Conservation (phyloP, 768 basidiomycete genomes). For the Boletellus ananas region DNA sequence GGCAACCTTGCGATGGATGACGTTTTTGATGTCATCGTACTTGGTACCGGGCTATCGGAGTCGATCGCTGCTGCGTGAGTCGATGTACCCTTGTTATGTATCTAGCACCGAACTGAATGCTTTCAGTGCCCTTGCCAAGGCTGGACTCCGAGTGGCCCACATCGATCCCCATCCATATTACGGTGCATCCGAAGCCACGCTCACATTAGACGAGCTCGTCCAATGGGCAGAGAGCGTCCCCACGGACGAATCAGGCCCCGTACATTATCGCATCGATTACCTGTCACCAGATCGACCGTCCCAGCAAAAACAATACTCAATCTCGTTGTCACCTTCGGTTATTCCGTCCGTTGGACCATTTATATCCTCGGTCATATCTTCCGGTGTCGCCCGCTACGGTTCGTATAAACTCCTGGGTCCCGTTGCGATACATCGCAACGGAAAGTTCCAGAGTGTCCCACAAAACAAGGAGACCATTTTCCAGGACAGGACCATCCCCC, state of each 20-base stretch:
- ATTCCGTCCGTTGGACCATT: slow-evolving; percentile 77
- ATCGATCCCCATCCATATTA: slow-evolving; percentile 84
- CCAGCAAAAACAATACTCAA: slow-evolving; percentile 72
- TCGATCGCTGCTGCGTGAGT: slow-evolving; percentile 88
- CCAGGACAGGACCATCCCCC: slow-evolving; percentile 69
- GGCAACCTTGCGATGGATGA: slow-evolving; percentile 29
- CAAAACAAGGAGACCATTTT: slow-evolving; percentile 92
- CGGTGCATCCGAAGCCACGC: slow-evolving; percentile 75
- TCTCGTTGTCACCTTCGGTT: slow-evolving; percentile 81
- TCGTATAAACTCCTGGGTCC: slow-evolving; percentile 80
- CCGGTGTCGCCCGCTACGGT: slow-evolving; percentile 89
- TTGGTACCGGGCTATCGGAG: slow-evolving; percentile 80
- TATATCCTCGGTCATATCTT: slow-evolving; percentile 73
- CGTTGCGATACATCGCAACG: slow-evolving; percentile 55
- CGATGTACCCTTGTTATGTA: not conserved
- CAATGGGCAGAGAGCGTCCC: slow-evolving; percentile 56
- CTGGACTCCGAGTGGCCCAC: slow-evolving; percentile 85
- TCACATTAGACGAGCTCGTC: slow-evolving; percentile 77
- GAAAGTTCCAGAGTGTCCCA: slow-evolving; percentile 62
- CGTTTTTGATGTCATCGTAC: slow-evolving; percentile 61
- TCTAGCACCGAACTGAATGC: not conserved
- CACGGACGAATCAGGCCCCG: slow-evolving; percentile 5
- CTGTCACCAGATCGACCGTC: slow-evolving; percentile 42
- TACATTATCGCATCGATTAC: slow-evolving; percentile 33
- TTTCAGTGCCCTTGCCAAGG: slow-evolving; percentile 79